phyloP scores from a whole-genome alignment of 2,329 filamentous ascomycete species.

The Ophiostoma montium region DNA sequence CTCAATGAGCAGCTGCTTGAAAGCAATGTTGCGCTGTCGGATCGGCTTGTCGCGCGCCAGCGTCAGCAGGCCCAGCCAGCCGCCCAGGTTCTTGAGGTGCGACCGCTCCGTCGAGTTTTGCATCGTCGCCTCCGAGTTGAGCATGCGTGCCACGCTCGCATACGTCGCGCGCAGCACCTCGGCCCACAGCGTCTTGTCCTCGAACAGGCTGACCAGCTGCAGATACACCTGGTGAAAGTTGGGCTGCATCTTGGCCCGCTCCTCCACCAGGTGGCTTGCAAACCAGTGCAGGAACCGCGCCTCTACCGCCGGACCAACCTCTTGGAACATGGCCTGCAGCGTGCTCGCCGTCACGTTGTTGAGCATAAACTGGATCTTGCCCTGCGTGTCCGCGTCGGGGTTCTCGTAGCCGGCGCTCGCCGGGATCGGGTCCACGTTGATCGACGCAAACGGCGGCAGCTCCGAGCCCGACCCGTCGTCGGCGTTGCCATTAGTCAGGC shows the following conservation, averaged over 20 bases:
- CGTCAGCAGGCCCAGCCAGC: conserved; percentile 86
- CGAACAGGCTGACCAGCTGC: conserved; percentile 71
- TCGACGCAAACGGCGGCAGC: conserved; percentile 58
- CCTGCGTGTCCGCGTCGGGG: conserved; percentile 71
- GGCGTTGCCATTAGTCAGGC: conserved; percentile 53
- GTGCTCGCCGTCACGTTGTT: conserved; percentile 95
- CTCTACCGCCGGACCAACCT: conserved; percentile 65
- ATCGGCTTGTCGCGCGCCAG: conserved; percentile 90
- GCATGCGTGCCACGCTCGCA: conserved; percentile 66
- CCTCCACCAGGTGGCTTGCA: conserved; percentile 83
- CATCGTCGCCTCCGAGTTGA: conserved; percentile 81
- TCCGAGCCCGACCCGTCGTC: conserved; percentile 45
- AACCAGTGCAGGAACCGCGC: conserved; percentile 91
- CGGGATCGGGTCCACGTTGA: conserved; percentile 60
- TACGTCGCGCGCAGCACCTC: conserved; percentile 93
- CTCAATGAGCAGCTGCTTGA: conserved; percentile 89
- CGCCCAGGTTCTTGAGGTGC: conserved; percentile 84
- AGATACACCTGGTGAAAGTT: conserved; percentile 94
- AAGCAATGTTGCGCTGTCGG: conserved; percentile 90
- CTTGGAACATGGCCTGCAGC: conserved; percentile 66
- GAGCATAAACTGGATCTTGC: conserved; percentile 86
- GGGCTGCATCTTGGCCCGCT: conserved; percentile 91
- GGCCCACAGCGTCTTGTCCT: conserved; percentile 64
- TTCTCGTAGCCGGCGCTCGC: conserved; percentile 58
- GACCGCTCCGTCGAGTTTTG: conserved; percentile 71